Base-by-base conservation (phyloP, 805 yeast species). In the Cyberlindnera xishuangbannaensis region DNA sequence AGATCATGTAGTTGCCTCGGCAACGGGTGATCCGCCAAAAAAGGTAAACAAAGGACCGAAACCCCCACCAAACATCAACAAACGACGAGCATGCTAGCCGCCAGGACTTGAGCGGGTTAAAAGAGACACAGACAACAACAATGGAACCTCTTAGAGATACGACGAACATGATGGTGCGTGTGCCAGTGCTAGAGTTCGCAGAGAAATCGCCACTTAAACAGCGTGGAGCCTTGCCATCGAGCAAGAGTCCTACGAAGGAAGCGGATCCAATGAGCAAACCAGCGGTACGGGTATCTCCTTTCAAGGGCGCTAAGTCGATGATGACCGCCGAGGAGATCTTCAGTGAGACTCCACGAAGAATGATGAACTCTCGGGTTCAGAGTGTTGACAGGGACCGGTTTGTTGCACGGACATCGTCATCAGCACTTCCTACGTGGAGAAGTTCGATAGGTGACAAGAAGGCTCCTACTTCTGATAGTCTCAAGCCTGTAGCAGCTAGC, bases 271-370 rank as follows among this genome's bases (percentile, higher is more conserved):
- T 44, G 29, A 24, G 18, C 16, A 44, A 43, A 21, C 48, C 54
- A 24, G 51, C 56, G 15, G 43, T 28, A 4, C 38, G 56, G 23
- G 15, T 51, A 2, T 49, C 55, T 2, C 55, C 57, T 2, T 41
- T 47, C 41, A 52, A 49, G 24, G 52, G 52, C 0, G 15, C 34
- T n/a, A 39, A 24, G 27, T 15, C 48, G 9, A 23, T 11, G 4
- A 30, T 39, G 41, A 26, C 47, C 2, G 30, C 43, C 0, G 26
- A 26, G 4, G 44, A 44, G 30, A 42, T 48, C 7, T 47, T 43
- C 20, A 48, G 52, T 7, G 32, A 45, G 4, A 58, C 63, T 0
- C 65, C 65, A 6, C 49, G 44, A 19, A 45, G 62, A 29, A 27
- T 57, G 16, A 28, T 32, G 8, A 25, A 13, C 12, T 31, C 40